Evolutionary conservation across 108 stramenopile species (phyloP), one percentile per base, ranked within the genome.

Genomic region (Nitzschia inconspicua): DNA sequence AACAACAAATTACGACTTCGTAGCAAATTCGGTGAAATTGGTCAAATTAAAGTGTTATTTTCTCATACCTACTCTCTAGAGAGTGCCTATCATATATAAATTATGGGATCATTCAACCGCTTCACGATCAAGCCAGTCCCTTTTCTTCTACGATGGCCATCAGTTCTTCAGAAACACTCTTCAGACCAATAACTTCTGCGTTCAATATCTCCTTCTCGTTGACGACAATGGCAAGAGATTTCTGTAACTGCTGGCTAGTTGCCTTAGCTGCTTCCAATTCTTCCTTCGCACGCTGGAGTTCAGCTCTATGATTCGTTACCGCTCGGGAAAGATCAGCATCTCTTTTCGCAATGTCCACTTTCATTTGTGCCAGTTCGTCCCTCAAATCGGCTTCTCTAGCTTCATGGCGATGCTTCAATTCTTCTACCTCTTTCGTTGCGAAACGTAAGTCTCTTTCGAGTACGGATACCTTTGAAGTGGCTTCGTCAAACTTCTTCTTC

Each of bases 121-220:
- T n/a, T n/a, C n/a, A n/a, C n/a, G n/a, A n/a, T n/a, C n/a, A n/a
- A n/a, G n/a, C n/a, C n/a, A n/a, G n/a, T 9, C 31, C 60, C 35
- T 29, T 28, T 36, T 32, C 47, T 54, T 77, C 76, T 27, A 78
- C 51, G 19, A 74, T 43, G 13, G 71, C 67, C 72, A 79, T 79
- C 11, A 84, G 65, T 39, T 84, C 83, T 57, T 84, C 83, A 49
- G 73, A 77, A 3, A 84, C 73, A 16, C 68, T 58, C 43, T 79
- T 77, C 43, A 84, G 37, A 16, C 80, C 83, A 20, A 44, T 47
- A 32, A 71, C 36, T 47, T 80, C 79, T 0, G 30, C 27, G 19
- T 37, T 51, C 27, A 76, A 40, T 44, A 57, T 65, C 43, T 76
- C 57, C 37, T 78, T 78, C 58, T 78, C 70, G 11, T 44, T 52